phyloP scores from a whole-genome alignment of 768 basidiomycete species.

The Infundibulicybe gibba region DNA sequence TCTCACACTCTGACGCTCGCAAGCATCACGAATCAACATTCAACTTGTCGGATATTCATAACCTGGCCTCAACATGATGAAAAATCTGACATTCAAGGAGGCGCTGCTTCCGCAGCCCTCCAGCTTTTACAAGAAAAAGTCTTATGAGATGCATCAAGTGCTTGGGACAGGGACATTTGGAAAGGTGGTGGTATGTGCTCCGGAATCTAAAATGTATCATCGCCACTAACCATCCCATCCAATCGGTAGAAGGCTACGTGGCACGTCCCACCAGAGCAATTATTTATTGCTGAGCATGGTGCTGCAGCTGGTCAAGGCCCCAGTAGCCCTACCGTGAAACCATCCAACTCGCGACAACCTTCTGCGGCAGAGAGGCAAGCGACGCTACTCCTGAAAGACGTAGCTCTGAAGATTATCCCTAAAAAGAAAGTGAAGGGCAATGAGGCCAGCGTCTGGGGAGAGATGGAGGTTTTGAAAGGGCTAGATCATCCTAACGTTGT shows the following conservation, averaged over 20 bases:
- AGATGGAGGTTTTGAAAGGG: slow-evolving; percentile 91
- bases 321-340: slow-evolving; percentile 5
- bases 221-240: background rate
- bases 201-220: background rate
- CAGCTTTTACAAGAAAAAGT: slow-evolving; percentile 84
- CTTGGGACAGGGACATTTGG: slow-evolving; percentile 88
- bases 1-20: background rate
- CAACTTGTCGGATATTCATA: background rate
- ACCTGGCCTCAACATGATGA: slow-evolving; percentile 24
- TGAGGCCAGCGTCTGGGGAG: slow-evolving; percentile 83
- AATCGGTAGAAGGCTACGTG: slow-evolving; percentile 62
- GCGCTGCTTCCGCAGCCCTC: slow-evolving; percentile 78
- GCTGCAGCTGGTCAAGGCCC: slow-evolving; percentile 36
- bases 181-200: slow-evolving; percentile 67
- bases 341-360: slow-evolving; percentile 18
- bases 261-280: slow-evolving; percentile 66
- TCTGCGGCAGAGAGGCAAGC: slow-evolving; percentile 6
- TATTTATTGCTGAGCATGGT: slow-evolving; percentile 53
- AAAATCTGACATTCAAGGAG: slow-evolving; percentile 44
- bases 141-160: slow-evolving; percentile 67
- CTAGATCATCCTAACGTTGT: slow-evolving; percentile 92
- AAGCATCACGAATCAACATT: background rate
- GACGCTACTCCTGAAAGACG: slow-evolving; percentile 56
- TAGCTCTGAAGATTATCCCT: slow-evolving; percentile 86
- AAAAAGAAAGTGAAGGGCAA: slow-evolving; percentile 97